These are phyloP conservation scores for apple (Malus domestica) DNA, from an alignment of 306 rosid species.

Conservation along the genomic window DNA sequence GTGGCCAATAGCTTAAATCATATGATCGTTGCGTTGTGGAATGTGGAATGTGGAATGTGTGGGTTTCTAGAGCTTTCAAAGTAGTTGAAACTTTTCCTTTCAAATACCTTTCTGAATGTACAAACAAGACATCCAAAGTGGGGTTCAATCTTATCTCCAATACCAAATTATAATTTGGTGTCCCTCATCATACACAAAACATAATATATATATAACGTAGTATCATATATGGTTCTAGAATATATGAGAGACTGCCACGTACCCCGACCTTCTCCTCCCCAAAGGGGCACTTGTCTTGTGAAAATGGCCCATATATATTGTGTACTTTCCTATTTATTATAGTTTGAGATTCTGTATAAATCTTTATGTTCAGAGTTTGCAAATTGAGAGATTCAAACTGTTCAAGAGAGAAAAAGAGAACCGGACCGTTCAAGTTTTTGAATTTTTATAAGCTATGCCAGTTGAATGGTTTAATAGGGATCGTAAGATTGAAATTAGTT, in stretches of 20 bases:
- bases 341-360: too few species aligned
- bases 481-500: too few species aligned
- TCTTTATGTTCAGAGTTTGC: too few species aligned
- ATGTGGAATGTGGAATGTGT: not conserved
- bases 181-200: constrained; percentile 22
- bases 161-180: constrained; percentile 23
- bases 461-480: too few species aligned
- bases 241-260: not conserved
- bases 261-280: constrained; percentile 15
- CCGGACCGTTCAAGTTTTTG: too few species aligned
- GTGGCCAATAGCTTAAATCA: constrained; percentile 18
- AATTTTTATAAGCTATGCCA: too few species aligned
- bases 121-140: constrained; percentile 24
- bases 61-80: not conserved
- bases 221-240: not conserved
- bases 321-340: not conserved
- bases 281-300: too few species aligned
- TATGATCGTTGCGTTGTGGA: constrained; percentile 9
- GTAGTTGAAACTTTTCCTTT: not conserved
- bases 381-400: too few species aligned
- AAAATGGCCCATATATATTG: too few species aligned
- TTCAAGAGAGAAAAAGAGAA: too few species aligned
- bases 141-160: constrained; percentile 37
- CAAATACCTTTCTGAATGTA: constrained; percentile 9
- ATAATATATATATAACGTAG: not conserved